Base-by-base conservation (phyloP, 2,329 filamentous ascomycete species). In the Colletotrichum musicola region DNA sequence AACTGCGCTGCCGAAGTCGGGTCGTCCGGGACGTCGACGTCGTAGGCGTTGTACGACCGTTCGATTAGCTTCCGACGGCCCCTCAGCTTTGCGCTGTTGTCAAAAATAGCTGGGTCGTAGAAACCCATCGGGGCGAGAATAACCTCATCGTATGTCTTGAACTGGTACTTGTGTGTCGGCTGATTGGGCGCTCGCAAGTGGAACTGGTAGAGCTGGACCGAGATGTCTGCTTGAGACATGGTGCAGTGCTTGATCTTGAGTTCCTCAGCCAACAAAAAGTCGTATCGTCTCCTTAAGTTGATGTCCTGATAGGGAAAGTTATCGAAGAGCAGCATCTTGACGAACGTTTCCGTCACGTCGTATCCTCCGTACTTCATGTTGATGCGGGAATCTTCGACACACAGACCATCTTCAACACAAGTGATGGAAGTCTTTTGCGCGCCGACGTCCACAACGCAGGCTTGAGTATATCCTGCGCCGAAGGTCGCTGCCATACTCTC, bases 271-370 rank as follows among this genome's bases (percentile, higher is more conserved):
- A 99, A 86, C 44, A 98, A 81, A 73, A 95, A 98, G 78, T 99
- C 96, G 75, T 98, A 97, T 55, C 96, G 89, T 62, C 94, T 88
- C 78, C 90, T 91, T 30, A 99, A 85, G 77, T 99, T 97, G 81
- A 99, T 97, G 20, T 98, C 95, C 55, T 92, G 88, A 78, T 99
- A 99, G 5, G 97, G 95, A 74, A 99, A 98, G 75, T 96, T 92
- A 78, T 98, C 95, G 80, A 92, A 94, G 2, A 99, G 88, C 92
- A 98, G 94, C 95, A 98, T 98, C 81, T 96, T 97, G 78, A 97
- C 87, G 75, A 99, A 98, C 0, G 93, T 93, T 74, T 97, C 94
- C 0, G 96, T 98, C 44, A 98, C 92, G 79, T 99, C 96, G 74
- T 88, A 90, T 1, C 96, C 96, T 58, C 96, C 96, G 75, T 92